Percentiles rank a stretch among this genome's conserved stretches.
Evolutionary conservation across 345 rosid species (phyloP).

Genomic region (Arabidopsis arenosa): DNA sequence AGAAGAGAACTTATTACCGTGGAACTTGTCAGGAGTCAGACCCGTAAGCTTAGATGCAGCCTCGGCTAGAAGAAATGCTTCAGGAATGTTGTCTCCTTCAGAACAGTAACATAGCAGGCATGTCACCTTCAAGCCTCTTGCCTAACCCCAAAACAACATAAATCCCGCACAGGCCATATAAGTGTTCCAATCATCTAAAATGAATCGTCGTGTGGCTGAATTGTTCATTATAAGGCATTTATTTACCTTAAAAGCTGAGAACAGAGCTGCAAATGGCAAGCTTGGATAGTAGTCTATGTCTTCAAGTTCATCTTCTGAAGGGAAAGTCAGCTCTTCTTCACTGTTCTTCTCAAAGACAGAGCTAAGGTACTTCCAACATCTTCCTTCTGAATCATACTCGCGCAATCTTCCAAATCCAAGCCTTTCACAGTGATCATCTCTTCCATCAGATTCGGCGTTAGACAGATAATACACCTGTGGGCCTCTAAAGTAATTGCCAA

Average conservation of each 20-base stretch:
- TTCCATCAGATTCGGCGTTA: conserved; percentile 62
- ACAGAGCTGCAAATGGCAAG: conserved; percentile 93
- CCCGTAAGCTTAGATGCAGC: conserved; percentile 64
- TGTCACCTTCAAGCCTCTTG: conserved; percentile 79
- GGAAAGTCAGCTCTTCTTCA: conserved; percentile 46
- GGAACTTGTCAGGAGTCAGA: conserved; percentile 50
- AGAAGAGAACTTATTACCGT: conserved; percentile 50
- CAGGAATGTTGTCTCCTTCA: conserved; percentile 90
- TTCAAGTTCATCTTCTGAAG: conserved; percentile 81
- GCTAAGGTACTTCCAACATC: conserved; percentile 82
- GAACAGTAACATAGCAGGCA: conserved; percentile 93
- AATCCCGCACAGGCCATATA: conserved; percentile 6
- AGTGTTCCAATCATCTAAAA: conserved; percentile 12
- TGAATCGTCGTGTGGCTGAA: neutral
- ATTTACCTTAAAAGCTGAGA: conserved; percentile 81
- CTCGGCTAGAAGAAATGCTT: conserved; percentile 79
- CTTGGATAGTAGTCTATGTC: conserved; percentile 91
- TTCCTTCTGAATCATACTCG: conserved; percentile 74
- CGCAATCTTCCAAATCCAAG: conserved; percentile 80
- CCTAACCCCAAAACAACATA: conserved; percentile 54
- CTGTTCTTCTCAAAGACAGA: conserved; percentile 61
- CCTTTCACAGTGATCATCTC: conserved; percentile 70
- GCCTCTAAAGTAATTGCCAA: conserved; percentile 57
- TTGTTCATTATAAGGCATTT: neutral
- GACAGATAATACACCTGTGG: conserved; percentile 75